Evolutionary conservation across 140 eudicot species (phyloP), one percentile per base, ranked within the genome.

Genomic region (Ambrosia hybrid): DNA sequence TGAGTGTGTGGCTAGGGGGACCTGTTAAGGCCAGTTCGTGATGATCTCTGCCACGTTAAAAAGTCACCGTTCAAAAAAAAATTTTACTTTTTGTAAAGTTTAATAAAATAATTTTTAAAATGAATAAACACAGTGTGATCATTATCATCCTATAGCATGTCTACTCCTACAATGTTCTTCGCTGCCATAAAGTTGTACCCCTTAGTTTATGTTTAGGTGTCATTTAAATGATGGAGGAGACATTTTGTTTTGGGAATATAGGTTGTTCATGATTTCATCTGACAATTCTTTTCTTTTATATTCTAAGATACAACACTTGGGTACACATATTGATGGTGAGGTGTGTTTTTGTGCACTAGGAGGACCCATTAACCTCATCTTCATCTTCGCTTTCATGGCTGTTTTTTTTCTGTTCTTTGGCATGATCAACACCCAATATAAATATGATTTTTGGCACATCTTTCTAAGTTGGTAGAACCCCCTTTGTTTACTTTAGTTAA

Each of bases 161-260:
- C 68, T 38, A 13, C 79, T 82, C 79, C 85, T 79, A 82, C 90
- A 82, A 68, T 79, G 81, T 85, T 79, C 87, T 85, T 69, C 55
- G 66, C 15, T 48, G 70, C 41, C 49, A 72, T 33, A 52, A 58
- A 77, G 70, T 77, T 72, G 67, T 53, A 56, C 14, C 75, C 74
- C 48, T 43, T 43, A 7, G 70, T 52, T 64, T 46, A 34, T 74
- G 73, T 56, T 16, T 75, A 62, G 56, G 68, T 67, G 76, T 41
- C 76, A 72, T 51, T 51, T 2, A 21, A 65, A 71, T 72, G 84
- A 74, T 70, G 78, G 74, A 65, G 79, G 76, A 57, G 82, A 76
- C 84, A 85, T 68, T 75, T 79, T 85, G 74, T 76, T 49, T 70
- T 75, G 87, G 84, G 38, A 59, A 75, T 65, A 72, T 71, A 51